Evolutionary conservation across 202 grass and related monocot species (phyloP), one percentile per base, ranked within the genome.

Genomic region (Setaria italica): DNA sequence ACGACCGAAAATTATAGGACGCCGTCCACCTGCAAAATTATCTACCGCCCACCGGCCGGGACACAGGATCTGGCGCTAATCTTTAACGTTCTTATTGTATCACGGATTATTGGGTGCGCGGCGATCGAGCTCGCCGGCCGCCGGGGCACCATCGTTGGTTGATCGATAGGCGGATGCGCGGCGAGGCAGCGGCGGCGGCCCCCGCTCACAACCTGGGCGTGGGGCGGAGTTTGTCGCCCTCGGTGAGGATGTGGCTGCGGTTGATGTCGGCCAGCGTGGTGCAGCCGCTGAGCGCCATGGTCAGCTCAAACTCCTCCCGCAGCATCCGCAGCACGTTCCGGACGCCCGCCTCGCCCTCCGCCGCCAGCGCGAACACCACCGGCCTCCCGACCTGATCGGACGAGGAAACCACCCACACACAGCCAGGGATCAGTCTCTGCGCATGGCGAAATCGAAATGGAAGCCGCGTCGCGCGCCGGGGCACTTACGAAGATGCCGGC

Each of bases 261-360:
- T 85, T 95, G 87, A 99, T 99, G 32, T 92, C 93, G 46, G 89
- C 90, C 42, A 99, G 88, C 33, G 84, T 94, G 34, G 86, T 92
- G 90, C 96, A 99, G 45, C 96, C 96, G 48, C 96, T 94, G 29
- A 95, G 88, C n/a, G 87, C 85, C 93, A 99, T 99, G 65, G 91
- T 92, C 20, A 99, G 78, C 85, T 99, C 96, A 67, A 99, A 99
- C 82, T 99, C 96, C 0, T 99, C 93, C 6, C 91, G 90, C 37
- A 99, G 77, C 96, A 99, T 99, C 78, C 87, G 86, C 62, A 99
- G 90, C 62, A 99, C 90, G 42, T 96, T 99, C 29, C 92, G 72
- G 82, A 76, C 47, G 92, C 88, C 17, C 93, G 76, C 80, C 88
- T 96, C 91, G 58, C 96, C 96, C 11, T 87, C 96, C 68, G 82